A percentile compares a stretch with the other conserved stretches of the same genome.
These are phyloP conservation scores for Luffa aegyptiaca DNA, from an alignment of 306 rosid genomes.

Conservation along the genomic window DNA sequence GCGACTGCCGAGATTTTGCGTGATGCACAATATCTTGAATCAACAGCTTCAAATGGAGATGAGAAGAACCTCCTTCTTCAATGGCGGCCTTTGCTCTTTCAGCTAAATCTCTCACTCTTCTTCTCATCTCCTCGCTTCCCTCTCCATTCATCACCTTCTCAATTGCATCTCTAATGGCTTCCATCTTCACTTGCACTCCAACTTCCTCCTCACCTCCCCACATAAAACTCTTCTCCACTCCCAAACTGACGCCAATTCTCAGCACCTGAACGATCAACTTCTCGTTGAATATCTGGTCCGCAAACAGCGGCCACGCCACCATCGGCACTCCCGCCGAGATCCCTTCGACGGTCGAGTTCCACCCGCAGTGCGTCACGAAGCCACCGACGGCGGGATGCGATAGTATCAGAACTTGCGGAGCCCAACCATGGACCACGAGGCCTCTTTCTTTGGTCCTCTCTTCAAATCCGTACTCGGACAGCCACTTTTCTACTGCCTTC, in stretches of 20 bases:
- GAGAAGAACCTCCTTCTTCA: constrained; percentile 58
- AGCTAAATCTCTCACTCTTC: constrained; percentile 23
- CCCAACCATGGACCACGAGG: constrained; percentile 16
- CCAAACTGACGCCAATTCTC: constrained; percentile 30
- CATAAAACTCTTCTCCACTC: constrained; percentile 18
- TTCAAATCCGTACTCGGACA: background rate
- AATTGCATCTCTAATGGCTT: constrained; percentile 24
- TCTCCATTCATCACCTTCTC: constrained; percentile 29
- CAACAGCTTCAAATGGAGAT: constrained; percentile 18
- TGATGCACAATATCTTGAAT: constrained; percentile 24
- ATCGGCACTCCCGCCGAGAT: constrained; percentile 38
- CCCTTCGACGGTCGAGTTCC: constrained; percentile 60
- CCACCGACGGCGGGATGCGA: constrained; percentile 32
- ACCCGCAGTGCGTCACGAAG: constrained; percentile 61
- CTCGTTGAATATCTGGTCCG: constrained; percentile 41
- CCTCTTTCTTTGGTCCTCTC: constrained; percentile 14
- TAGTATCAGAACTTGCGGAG: constrained; percentile 19
- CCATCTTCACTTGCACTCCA: constrained; percentile 37
- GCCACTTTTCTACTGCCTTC: constrained; percentile 21
- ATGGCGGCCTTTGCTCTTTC: constrained; percentile 34
- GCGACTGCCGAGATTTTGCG: background rate
- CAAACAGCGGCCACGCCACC: constrained; percentile 52
- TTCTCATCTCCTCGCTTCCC: constrained; percentile 31
- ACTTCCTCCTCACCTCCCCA: constrained; percentile 37
- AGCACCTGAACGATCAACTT: constrained; percentile 32